Percentiles rank a stretch among this genome's conserved stretches.
phyloP scores from a whole-genome alignment of 257 asterid species.

The Hygrophila difformis region DNA sequence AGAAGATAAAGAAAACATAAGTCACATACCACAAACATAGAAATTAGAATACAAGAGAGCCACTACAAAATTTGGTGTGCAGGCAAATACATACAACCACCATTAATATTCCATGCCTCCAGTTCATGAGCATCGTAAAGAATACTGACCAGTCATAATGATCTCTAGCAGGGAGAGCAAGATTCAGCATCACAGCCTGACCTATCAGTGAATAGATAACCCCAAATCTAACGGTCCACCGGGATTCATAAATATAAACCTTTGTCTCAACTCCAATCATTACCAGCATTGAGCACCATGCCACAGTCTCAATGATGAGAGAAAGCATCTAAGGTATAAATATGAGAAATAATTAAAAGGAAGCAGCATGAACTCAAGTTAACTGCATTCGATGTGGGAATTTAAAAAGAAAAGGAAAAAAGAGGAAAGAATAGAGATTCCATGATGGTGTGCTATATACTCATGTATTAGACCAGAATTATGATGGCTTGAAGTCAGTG shows the following conservation, averaged over 20 bases:
- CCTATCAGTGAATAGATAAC: slow-evolving; percentile 73
- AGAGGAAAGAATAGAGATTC: slow-evolving; percentile 1
- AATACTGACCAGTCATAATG: slow-evolving; percentile 59
- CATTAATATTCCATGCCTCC: not conserved
- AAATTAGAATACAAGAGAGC: not conserved
- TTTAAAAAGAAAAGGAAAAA: not conserved
- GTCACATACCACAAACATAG: not conserved
- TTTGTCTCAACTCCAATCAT: slow-evolving; percentile 66
- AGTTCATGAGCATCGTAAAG: not conserved
- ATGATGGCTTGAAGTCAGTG: not conserved
- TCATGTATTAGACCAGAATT: not conserved
- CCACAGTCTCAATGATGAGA: slow-evolving; percentile 54
- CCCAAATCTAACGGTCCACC: slow-evolving; percentile 87
- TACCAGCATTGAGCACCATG: slow-evolving; percentile 75
- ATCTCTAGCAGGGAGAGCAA: slow-evolving; percentile 48
- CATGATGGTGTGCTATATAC: not conserved
- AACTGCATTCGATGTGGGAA: not conserved
- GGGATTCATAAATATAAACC: slow-evolving; percentile 60
- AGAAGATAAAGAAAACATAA: too few species aligned
- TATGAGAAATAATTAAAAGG: slow-evolving; percentile 8
- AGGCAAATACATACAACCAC: not conserved
- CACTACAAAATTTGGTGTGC: too few species aligned
- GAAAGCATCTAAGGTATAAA: slow-evolving; percentile 41
- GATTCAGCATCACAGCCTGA: slow-evolving; percentile 71
- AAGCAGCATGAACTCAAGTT: slow-evolving; percentile 3